Evolutionary conservation across 2,329 filamentous ascomycete genomes (phyloP).

Genomic region (Hymenoscyphus albidus): DNA sequence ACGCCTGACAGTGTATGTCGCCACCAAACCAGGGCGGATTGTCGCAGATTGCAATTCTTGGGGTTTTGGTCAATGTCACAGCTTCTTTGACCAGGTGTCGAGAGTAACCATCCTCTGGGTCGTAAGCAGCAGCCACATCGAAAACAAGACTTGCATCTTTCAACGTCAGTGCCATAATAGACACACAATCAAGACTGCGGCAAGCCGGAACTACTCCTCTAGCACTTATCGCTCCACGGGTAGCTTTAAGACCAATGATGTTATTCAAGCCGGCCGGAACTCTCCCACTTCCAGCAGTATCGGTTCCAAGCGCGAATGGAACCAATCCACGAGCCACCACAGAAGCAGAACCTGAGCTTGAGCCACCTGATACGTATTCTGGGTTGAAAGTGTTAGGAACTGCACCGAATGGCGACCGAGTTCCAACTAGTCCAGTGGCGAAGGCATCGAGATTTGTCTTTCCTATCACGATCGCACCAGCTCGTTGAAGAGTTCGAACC

Average conservation of each 20-base stretch:
- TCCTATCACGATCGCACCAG: constrained; percentile 19
- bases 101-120: constrained; percentile 39
- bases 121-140: constrained; percentile 42
- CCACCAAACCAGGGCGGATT: constrained; percentile 37
- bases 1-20: constrained; percentile 40
- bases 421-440: constrained; percentile 53
- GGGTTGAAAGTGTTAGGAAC: constrained; percentile 43
- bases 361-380: constrained; percentile 49
- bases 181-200: constrained; percentile 48
- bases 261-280: constrained; percentile 47
- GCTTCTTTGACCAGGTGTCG: constrained; percentile 38
- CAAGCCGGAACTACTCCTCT: constrained; percentile 47
- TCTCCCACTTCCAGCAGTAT: constrained; percentile 48
- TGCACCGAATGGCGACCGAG: constrained; percentile 48
- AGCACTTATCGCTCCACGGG: constrained; percentile 44
- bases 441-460: constrained; percentile 50
- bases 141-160: constrained; percentile 45
- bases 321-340: constrained; percentile 47
- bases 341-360: constrained; percentile 48
- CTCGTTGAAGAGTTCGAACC: constrained; percentile 10
- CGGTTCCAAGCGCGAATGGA: constrained; percentile 49
- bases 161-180: constrained; percentile 43
- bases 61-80: constrained; percentile 23
- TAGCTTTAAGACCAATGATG: constrained; percentile 44
- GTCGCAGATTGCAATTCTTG: constrained; percentile 11